Base-by-base conservation (phyloP, 2,329 filamentous ascomycete species). In the Onygenales sp. region DNA sequence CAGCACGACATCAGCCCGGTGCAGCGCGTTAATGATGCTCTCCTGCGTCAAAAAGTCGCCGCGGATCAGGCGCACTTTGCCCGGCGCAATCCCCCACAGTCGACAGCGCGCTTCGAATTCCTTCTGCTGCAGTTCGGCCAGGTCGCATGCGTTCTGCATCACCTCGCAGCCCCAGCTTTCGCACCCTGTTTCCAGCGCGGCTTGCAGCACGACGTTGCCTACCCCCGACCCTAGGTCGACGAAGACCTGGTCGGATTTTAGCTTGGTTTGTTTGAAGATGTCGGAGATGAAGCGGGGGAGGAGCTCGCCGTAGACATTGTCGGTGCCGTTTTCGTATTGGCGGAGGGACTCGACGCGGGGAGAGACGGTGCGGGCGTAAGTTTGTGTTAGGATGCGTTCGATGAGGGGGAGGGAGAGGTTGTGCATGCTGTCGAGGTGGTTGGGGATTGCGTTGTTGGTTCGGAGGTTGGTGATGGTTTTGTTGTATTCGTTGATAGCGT, bases 91-190 rank as follows among this genome's bases (percentile, higher is more conserved):
- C 9, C 92, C 92, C 93, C 93, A 98, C 21, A 96, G 82, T 48
- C 84, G 83, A 63, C 89, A 92, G 38, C 93, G 82, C n/a, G 87
- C 83, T 54, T 78, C 77, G 62, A 98, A 95, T 69, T 98, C 93
- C 38, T 79, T 78, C 59, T 86, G 80, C 69, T 97, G 93, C 31
- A 84, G 78, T 31, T 86, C 82, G 7, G 89, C 93, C 35, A 95
- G 80, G 53, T 85, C 83, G 73, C 86, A 91, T 2, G 91, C 89
- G 57, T 93, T 94, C 54, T 86, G 80, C 89, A 96, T 95, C 78
- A 94, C 89, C 70, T 98, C 93, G 63, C 92, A 95, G 32, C 93
- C 93, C 85, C 90, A 96, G 69, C 87, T 92, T 66, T 95, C 89
- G 68, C 90, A 95, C 14, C 93, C 93, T 51, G 92, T 84, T 69